Evolutionary conservation across 1,284 basidiomycete genomes (phyloP).

Genomic region (Sporisorium graminicola): DNA sequence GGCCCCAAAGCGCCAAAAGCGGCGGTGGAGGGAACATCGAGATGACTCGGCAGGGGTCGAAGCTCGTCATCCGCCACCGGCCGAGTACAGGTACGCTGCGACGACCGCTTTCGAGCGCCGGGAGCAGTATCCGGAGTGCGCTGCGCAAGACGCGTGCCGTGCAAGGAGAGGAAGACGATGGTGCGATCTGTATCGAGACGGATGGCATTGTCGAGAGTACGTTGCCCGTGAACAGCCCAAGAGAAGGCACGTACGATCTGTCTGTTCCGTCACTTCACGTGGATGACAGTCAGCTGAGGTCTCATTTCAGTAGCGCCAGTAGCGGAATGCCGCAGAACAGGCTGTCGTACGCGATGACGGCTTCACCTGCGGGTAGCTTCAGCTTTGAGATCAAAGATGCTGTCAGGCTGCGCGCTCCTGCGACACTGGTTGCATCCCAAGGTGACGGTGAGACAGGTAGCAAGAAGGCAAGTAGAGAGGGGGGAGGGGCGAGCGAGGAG

Average conservation of each 20-base stretch:
- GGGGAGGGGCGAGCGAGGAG: not conserved
- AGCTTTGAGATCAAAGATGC: conserved; percentile 46
- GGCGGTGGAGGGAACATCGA: conserved; percentile 16
- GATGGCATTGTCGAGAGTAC: conserved; percentile 14
- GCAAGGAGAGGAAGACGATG: not conserved
- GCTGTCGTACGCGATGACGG: conserved; percentile 6
- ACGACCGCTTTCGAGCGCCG: conserved; percentile 24
- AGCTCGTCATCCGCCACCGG: conserved; percentile 29
- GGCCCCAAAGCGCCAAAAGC: conserved; percentile 24
- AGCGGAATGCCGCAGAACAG: conserved; percentile 7
- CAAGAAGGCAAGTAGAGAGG: too few relatives aligned
- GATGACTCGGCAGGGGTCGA: conserved; percentile 31
- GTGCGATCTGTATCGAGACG: conserved; percentile 37
- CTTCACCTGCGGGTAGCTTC: conserved; percentile 30
- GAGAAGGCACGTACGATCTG: conserved; percentile 7
- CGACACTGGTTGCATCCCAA: not conserved
- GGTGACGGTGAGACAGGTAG: not conserved
- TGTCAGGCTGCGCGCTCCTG: conserved; percentile 9
- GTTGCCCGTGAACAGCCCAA: not conserved
- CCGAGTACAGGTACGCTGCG: conserved; percentile 11
- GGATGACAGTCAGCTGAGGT: conserved; percentile 9
- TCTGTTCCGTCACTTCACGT: not conserved
- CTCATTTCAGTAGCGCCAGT: conserved; percentile 22
- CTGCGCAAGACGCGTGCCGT: conserved; percentile 9
- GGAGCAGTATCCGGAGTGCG: conserved; percentile 13